Evolutionary conservation across 192 early-diverging fungal species (phyloP).

Genomic region (Jimgerdemannia flammicorona): DNA sequence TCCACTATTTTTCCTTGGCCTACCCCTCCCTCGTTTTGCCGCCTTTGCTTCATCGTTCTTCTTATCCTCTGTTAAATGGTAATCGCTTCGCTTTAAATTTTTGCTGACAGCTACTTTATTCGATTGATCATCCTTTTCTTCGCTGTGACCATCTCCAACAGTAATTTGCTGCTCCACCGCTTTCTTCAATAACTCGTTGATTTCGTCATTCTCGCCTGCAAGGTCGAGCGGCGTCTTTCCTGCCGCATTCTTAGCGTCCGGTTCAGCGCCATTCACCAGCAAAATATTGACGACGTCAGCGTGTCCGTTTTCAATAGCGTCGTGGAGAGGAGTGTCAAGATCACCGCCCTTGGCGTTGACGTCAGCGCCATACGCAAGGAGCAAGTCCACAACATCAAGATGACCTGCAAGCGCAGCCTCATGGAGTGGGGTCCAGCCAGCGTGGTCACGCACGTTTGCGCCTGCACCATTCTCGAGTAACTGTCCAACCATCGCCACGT

Average conservation of each 20-base stretch:
- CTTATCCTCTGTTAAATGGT: not conserved
- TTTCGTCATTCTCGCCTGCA: conserved; percentile 34
- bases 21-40: not conserved
- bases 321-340: conserved; percentile 66
- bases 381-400: conserved; percentile 40
- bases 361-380: conserved; percentile 55
- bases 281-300: conserved; percentile 37
- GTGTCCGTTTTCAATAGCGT: conserved; percentile 55
- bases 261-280: conserved; percentile 43
- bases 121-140: not conserved
- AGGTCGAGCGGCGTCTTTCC: conserved; percentile 49
- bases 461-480: conserved; percentile 59
- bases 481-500: conserved; percentile 44
- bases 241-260: conserved; percentile 52
- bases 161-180: not conserved
- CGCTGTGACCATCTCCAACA: not conserved
- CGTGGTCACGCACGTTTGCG: conserved; percentile 56
- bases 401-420: conserved; percentile 58
- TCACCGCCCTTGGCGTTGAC: conserved; percentile 57
- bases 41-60: not conserved
- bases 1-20: not conserved
- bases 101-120: not conserved
- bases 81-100: not conserved
- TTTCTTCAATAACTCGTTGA: conserved; percentile 1
- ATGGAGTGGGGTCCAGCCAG: conserved; percentile 65